Evolutionary conservation across 768 basidiomycete genomes (phyloP), one percentile per base, ranked within the genome.

Genomic region (Rhodosporidiobolus sp.): DNA sequence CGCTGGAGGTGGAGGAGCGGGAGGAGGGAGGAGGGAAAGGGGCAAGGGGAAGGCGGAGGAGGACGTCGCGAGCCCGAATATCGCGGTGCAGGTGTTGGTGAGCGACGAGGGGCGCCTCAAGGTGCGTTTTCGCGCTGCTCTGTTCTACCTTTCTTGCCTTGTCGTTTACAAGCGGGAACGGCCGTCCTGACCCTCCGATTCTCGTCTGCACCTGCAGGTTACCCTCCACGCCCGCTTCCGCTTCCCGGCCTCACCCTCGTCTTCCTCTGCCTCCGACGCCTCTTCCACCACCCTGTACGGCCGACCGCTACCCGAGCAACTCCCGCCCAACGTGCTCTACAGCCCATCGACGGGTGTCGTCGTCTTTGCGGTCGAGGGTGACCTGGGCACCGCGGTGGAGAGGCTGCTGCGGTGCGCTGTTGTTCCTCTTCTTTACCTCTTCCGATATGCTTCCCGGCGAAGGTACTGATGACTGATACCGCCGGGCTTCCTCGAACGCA

Each of bases 291-390:
- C 56, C 32, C n/a, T n/a, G n/a, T 20, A 59, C 19, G 52, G 34
- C 32, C 50, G 43, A 4, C 59, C 59, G 7, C 28, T 45, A 12
- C 59, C 59, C 16, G 14, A 24, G 2, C 28, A 30, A 0, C 61
- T 67, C 0, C 70, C 70, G 5, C 53, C 43, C 1, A 8, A 22
- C 43, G 53, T 69, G 4, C 46, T 56, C 16, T 62, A 38, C 46
- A 56, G 62, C 30, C 60, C 54, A 1, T 22, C n/a, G 32, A 45
- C n/a, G 4, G 61, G 54, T 22, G 54, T 48, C 3, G n/a, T 67
- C 26, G 30, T 62, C n/a, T 43, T 57, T 8, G 56, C 49, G 53
- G 53, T 72, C 58, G 65, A 71, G 55, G 59, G 67, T 70, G 60
- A 62, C 54, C 74, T 69, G 10, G 67, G 46, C 2, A 17, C 12